These are phyloP conservation scores for Macrocybe gigantea DNA, from an alignment of 768 basidiomycete genomes.

Conservation along the genomic window DNA sequence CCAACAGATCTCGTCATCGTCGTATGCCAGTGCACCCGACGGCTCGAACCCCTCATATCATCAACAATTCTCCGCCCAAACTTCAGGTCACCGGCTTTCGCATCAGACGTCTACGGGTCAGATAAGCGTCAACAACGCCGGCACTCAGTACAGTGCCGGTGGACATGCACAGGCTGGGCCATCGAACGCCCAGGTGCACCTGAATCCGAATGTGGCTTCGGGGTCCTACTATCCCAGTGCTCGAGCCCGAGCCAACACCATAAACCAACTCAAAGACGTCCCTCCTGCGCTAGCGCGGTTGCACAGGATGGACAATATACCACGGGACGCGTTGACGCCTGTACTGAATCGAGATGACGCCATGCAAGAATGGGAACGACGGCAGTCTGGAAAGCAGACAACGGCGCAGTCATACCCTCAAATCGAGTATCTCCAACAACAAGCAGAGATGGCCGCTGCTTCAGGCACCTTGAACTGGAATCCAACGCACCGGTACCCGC, in stretches of 20 bases:
- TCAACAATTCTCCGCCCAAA: conserved; percentile 30
- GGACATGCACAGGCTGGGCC: conserved; percentile 23
- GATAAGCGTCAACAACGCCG: conserved; percentile 24
- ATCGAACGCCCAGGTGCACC: conserved; percentile 25
- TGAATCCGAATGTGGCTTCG: conserved; percentile 51
- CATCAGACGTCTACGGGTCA: conserved; percentile 50
- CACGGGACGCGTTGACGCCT: conserved; percentile 84
- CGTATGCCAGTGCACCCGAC: conserved; percentile 26
- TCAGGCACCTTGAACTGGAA: conserved; percentile 58
- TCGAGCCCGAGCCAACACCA: conserved; percentile 84
- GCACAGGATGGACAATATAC: conserved; percentile 87
- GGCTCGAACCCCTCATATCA: conserved; percentile 22
- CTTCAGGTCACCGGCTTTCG: conserved; percentile 28
- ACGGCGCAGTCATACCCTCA: conserved; percentile 79
- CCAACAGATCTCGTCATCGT: conserved; percentile 21
- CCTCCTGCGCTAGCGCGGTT: conserved; percentile 89
- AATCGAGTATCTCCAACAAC: conserved; percentile 88
- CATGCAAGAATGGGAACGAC: conserved; percentile 92
- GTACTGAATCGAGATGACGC: conserved; percentile 94
- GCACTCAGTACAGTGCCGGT: conserved; percentile 23
- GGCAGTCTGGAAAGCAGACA: conserved; percentile 67
- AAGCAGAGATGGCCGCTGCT: conserved; percentile 75
- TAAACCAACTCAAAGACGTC: conserved; percentile 87
- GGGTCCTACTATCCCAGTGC: conserved; percentile 66
- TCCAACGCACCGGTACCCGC: conserved; percentile 43